These are phyloP conservation scores for Poronia punctata DNA, from an alignment of 495 filamentous ascomycete species.

Conservation along the genomic window DNA sequence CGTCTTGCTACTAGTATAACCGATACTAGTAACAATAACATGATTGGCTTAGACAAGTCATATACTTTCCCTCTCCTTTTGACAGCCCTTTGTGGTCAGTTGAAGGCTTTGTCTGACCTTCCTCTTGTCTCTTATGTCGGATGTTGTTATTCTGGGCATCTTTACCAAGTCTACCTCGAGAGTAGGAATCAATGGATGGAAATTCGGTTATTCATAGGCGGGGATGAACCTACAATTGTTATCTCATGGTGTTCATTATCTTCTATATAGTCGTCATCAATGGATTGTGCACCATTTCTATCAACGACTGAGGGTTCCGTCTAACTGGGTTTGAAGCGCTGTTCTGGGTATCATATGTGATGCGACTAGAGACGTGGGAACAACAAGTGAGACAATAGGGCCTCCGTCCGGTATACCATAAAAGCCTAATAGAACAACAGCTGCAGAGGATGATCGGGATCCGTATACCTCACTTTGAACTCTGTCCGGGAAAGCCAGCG, in stretches of 20 bases:
- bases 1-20: slow-evolving; percentile 20
- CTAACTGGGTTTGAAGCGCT: slow-evolving; percentile 2
- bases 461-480: slow-evolving; percentile 61
- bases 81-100: too few species aligned
- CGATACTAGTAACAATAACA: slow-evolving; percentile 16
- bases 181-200: slow-evolving; percentile 4
- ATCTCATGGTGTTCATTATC: slow-evolving; percentile 11
- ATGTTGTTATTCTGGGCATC: slow-evolving; percentile 3
- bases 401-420: too few species aligned
- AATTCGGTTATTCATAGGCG: neutral
- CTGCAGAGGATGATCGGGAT: slow-evolving; percentile 41
- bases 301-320: slow-evolving; percentile 9
- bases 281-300: slow-evolving; percentile 8
- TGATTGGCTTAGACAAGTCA: slow-evolving; percentile 9
- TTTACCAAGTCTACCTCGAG: slow-evolving; percentile 7
- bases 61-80: slow-evolving; percentile 1
- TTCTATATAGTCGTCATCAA: slow-evolving; percentile 11
- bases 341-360: slow-evolving; percentile 10
- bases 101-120: too few species aligned
- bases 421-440: slow-evolving; percentile 58
- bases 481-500: slow-evolving; percentile 58
- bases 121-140: too few species aligned
- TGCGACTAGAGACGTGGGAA: neutral
- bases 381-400: neutral
- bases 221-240: slow-evolving; percentile 13